These are phyloP conservation scores for Azolla pinnata DNA, from an alignment of 75 land plant species.

Conservation along the genomic window DNA sequence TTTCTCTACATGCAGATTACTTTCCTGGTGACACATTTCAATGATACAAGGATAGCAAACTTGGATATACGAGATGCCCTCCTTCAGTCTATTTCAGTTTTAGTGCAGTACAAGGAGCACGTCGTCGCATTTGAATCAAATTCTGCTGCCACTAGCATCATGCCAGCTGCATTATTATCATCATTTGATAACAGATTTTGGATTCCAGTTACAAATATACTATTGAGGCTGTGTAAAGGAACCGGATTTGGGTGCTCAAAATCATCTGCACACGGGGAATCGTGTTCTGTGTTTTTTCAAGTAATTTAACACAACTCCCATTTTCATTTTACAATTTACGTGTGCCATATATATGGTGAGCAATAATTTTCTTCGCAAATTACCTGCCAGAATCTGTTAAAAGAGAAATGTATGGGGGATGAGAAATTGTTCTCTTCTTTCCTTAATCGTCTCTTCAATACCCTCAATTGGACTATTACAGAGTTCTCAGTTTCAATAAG, in stretches of 20 bases:
- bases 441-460: conserved; percentile 83
- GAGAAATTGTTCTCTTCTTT: conserved; percentile 66
- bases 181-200: conserved; percentile 92
- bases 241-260: conserved; percentile 81
- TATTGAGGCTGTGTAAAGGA: conserved; percentile 74
- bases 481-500: conserved; percentile 86
- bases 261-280: conserved; percentile 47
- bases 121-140: conserved; percentile 65
- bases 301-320: too few species aligned
- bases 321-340: too few species aligned
- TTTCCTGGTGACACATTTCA: conserved; percentile 89
- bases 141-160: conserved; percentile 44
- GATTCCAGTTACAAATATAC: conserved; percentile 88
- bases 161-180: conserved; percentile 66
- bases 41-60: conserved; percentile 74
- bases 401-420: conserved; percentile 55
- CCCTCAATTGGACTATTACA: conserved; percentile 90
- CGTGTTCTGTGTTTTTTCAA: conserved; percentile 75
- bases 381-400: conserved; percentile 42
- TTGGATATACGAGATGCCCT: conserved; percentile 79
- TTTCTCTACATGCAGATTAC: conserved; percentile 44
- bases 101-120: conserved; percentile 84
- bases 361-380: too few species aligned
- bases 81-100: conserved; percentile 81
- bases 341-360: too few species aligned